These are phyloP conservation scores for Butyriboletus regius DNA, from an alignment of 1,284 basidiomycete species.

Conservation along the genomic window DNA sequence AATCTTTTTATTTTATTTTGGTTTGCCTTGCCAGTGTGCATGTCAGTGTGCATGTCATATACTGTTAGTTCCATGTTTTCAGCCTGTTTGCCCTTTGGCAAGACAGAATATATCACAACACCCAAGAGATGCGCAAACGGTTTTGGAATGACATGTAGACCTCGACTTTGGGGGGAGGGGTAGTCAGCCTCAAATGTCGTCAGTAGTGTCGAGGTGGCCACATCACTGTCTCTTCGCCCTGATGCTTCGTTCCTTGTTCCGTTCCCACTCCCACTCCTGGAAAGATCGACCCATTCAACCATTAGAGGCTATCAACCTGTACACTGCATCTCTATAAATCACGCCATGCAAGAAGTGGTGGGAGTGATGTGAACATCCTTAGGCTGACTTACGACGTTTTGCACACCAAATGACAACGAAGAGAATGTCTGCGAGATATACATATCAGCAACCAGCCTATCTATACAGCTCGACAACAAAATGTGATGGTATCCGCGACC, in stretches of 20 bases:
- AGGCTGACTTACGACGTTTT: neutral
- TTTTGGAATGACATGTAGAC: neutral
- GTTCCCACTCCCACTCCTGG: neutral
- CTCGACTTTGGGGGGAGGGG: too few relatives aligned
- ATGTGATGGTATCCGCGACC: constrained; percentile 3
- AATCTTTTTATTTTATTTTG: neutral
- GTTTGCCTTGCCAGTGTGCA: constrained; percentile 1
- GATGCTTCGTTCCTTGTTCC: neutral
- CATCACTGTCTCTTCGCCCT: neutral
- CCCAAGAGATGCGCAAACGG: neutral
- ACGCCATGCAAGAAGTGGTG: neutral
- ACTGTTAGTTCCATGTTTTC: constrained; percentile 15
- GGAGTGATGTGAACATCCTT: neutral
- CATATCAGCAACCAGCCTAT: neutral
- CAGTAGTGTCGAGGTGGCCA: neutral
- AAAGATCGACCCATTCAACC: neutral
- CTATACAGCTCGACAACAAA: neutral
- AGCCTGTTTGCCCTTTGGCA: neutral
- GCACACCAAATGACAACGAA: neutral
- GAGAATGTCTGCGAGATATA: neutral
- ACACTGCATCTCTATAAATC: neutral
- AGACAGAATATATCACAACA: neutral
- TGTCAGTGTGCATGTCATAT: constrained; percentile 3
- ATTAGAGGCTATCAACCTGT: neutral
- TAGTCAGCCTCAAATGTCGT: neutral